Evolutionary conservation across 768 basidiomycete genomes (phyloP).

Genomic region (Russula griseocarnosa): DNA sequence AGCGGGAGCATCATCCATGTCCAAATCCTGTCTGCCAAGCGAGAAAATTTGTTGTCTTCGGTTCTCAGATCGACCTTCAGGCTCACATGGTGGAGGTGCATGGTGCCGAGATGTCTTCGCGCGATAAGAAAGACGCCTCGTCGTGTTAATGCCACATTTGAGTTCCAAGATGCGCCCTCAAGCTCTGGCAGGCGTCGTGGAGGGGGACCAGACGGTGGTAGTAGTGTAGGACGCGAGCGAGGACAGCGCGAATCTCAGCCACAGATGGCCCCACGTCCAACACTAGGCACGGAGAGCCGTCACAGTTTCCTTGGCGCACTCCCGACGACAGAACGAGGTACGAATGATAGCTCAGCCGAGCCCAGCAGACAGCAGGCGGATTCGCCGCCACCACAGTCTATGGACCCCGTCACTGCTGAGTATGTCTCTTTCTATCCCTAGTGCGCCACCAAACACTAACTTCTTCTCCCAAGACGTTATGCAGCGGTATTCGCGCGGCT

Average conservation of each 20-base stretch:
- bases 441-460: not conserved
- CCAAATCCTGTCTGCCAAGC: constrained; percentile 66
- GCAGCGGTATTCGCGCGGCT: constrained; percentile 62
- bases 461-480: constrained; percentile 50
- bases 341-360: constrained; percentile 16
- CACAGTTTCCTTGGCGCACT: constrained; percentile 60
- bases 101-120: constrained; percentile 64
- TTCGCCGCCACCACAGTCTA: constrained; percentile 39
- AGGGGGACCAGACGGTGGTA: constrained; percentile 34
- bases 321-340: constrained; percentile 44
- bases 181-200: constrained; percentile 40
- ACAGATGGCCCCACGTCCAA: constrained; percentile 30
- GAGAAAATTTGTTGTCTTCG: constrained; percentile 94
- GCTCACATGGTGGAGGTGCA: constrained; percentile 89
- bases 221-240: constrained; percentile 50
- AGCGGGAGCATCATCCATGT: constrained; percentile 74
- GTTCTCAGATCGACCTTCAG: constrained; percentile 79
- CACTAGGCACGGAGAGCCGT: constrained; percentile 42
- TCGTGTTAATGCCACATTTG: constrained; percentile 60
- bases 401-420: constrained; percentile 55
- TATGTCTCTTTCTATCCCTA: constrained; percentile 35
- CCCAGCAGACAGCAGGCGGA: constrained; percentile 35
- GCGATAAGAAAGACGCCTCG: constrained; percentile 67
- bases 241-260: constrained; percentile 41
- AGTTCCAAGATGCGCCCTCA: constrained; percentile 57